Evolutionary conservation across 768 basidiomycete genomes (phyloP).

Genomic region (Tubosaeta brunneosetosa): DNA sequence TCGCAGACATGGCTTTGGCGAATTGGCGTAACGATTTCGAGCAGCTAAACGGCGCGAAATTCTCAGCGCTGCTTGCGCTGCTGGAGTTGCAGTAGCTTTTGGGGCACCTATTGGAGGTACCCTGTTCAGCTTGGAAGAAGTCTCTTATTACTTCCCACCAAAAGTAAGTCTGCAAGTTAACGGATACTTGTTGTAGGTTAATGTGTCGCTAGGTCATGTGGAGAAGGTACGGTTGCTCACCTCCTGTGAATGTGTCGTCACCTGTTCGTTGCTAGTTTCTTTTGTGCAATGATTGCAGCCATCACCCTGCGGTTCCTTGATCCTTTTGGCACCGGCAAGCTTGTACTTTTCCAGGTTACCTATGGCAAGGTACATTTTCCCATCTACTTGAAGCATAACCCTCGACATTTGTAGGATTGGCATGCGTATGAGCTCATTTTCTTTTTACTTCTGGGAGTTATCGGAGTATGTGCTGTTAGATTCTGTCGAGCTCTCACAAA

Average conservation of each 20-base stretch:
- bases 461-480: conserved; percentile 57
- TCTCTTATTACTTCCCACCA: conserved; percentile 94
- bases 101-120: conserved; percentile 96
- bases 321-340: conserved; percentile 92
- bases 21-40: not conserved
- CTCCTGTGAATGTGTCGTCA: not conserved
- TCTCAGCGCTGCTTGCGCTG: conserved; percentile 92
- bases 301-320: conserved; percentile 90
- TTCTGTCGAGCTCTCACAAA: conserved; percentile 5
- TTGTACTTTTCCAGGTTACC: conserved; percentile 88
- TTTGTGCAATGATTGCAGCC: conserved; percentile 97
- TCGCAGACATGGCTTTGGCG: not conserved
- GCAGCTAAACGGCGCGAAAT: conserved; percentile 91
- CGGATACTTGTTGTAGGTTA: not conserved
- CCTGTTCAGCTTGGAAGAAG: conserved; percentile 90
- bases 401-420: conserved; percentile 65
- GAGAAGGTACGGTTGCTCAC: conserved; percentile 60
- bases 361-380: conserved; percentile 63
- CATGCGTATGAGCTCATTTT: conserved; percentile 84
- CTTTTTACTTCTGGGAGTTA: conserved; percentile 82
- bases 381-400: not conserved
- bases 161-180: conserved; percentile 46
- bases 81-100: conserved; percentile 96
- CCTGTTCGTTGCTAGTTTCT: conserved; percentile 61
- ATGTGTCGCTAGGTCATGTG: conserved; percentile 67